phyloP scores from a whole-genome alignment of 345 rosid species.

The Euclidium syriacum region DNA sequence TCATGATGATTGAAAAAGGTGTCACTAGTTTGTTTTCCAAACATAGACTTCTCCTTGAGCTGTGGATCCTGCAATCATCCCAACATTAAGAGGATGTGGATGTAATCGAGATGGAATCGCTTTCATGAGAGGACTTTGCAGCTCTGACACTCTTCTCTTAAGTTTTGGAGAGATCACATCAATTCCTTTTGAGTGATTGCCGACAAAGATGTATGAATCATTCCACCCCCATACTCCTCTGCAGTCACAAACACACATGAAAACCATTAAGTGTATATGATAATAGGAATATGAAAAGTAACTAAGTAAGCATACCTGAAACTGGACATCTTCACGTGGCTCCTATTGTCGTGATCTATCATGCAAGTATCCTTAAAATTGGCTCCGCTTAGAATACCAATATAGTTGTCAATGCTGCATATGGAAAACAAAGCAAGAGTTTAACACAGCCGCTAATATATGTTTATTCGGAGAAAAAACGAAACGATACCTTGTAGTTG shows the following conservation, averaged over 20 bases:
- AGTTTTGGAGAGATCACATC: conserved; percentile 51
- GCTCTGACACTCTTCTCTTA: conserved; percentile 33
- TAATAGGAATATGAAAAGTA: neutral
- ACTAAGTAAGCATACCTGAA: conserved; percentile 49
- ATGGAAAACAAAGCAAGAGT: conserved; percentile 1
- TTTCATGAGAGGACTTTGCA: conserved; percentile 38
- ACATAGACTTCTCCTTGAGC: conserved; percentile 65
- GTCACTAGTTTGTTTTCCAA: conserved; percentile 39
- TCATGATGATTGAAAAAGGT: neutral
- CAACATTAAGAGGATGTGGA: conserved; percentile 61
- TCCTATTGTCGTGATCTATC: conserved; percentile 54
- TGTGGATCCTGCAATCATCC: conserved; percentile 70
- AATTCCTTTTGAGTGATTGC: conserved; percentile 52
- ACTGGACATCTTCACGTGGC: conserved; percentile 60
- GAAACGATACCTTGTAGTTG: conserved; percentile 67
- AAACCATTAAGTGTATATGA: neutral
- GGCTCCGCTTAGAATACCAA: conserved; percentile 52
- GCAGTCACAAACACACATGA: too few relatives aligned
- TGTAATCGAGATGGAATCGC: conserved; percentile 72
- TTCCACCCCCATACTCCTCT: conserved; percentile 96
- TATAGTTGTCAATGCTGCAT: conserved; percentile 53
- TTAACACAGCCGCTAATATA: neutral
- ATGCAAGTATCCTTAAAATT: conserved; percentile 41
- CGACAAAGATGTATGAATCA: conserved; percentile 62
- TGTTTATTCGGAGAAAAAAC: neutral